phyloP scores from a whole-genome alignment of 257 asterid species.

The Fraxinus excelsior region DNA sequence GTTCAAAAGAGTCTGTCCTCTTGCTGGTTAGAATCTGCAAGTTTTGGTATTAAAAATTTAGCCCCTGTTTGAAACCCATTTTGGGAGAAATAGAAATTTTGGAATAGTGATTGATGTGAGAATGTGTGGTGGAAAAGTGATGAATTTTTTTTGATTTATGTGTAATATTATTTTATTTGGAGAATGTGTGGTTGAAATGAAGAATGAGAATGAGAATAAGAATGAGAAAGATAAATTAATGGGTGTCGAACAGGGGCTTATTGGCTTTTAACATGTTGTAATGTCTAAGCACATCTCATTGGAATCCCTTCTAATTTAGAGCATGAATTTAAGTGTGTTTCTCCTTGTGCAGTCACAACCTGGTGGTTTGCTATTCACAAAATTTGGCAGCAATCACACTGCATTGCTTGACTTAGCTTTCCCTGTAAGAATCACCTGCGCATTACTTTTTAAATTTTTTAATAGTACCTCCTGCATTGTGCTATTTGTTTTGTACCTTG shows the following conservation, averaged over 20 bases:
- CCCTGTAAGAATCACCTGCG: slow-evolving; percentile 55
- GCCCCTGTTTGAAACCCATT: no score
- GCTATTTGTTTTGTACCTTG: slow-evolving; percentile 21
- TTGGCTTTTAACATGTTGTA: slow-evolving; percentile 6
- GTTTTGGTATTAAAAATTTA: slow-evolving; percentile 16
- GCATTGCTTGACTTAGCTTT: slow-evolving; percentile 85
- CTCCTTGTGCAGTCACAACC: slow-evolving; percentile 74
- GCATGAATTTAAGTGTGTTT: slow-evolving; percentile 19
- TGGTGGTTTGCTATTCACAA: slow-evolving; percentile 80
- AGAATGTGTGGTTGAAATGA: no score
- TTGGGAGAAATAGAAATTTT: no score
- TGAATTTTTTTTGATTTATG: no score
- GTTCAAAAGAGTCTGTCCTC: background rate
- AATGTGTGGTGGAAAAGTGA: no score
- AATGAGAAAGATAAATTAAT: no score
- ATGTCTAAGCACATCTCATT: background rate
- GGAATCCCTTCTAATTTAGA: background rate
- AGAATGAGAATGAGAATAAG: no score
- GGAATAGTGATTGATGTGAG: no score
- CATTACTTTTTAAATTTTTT: slow-evolving; percentile 13
- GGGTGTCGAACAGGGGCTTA: no score
- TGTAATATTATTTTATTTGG: no score
- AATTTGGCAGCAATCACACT: slow-evolving; percentile 83
- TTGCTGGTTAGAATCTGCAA: slow-evolving; percentile 2
- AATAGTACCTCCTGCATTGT: background rate